Conservation (phyloP, 768 basidiomycete species). For the Auricularia cornea region DNA sequence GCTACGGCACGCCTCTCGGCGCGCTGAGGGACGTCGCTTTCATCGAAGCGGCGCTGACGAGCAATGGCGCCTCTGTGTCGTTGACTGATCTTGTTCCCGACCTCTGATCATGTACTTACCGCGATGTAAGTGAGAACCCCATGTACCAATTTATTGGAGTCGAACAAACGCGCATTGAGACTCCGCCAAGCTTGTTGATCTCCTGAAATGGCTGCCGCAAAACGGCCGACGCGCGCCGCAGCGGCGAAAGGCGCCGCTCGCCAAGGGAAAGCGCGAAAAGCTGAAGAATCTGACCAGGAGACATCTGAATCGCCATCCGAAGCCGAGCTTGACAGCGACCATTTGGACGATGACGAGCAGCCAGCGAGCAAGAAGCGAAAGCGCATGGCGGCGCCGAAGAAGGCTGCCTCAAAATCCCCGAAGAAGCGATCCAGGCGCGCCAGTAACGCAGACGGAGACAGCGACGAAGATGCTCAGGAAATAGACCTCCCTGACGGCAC, state of each 20-base stretch:
- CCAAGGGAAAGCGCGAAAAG: not conserved
- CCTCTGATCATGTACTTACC: too few relatives aligned
- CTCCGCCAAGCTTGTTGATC: not conserved
- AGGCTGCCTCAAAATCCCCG: slow-evolving; percentile 13
- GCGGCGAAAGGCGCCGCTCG: not conserved
- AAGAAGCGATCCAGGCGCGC: slow-evolving; percentile 13
- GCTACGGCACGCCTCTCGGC: slow-evolving; percentile 49
- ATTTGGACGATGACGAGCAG: slow-evolving; percentile 23
- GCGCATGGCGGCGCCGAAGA: slow-evolving; percentile 14
- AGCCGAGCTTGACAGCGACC: slow-evolving; percentile 26
- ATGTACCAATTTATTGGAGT: not conserved
- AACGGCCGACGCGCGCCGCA: not conserved
- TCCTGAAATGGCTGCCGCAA: not conserved
- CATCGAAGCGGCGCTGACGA: slow-evolving; percentile 69
- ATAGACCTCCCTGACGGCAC: slow-evolving; percentile 53
- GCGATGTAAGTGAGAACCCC: not conserved
- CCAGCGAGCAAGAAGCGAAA: slow-evolving; percentile 18
- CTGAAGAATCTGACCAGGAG: not conserved
- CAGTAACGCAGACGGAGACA: slow-evolving; percentile 24
- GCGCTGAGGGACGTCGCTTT: slow-evolving; percentile 71
- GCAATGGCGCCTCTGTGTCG: slow-evolving; percentile 52
- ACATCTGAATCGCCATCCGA: not conserved
- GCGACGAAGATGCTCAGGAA: slow-evolving; percentile 33
- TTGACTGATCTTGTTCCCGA: slow-evolving; percentile 27
- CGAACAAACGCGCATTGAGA: not conserved